Base-by-base conservation (phyloP, 2,329 filamentous ascomycete genomes). In the Neofusicoccum parvum region DNA sequence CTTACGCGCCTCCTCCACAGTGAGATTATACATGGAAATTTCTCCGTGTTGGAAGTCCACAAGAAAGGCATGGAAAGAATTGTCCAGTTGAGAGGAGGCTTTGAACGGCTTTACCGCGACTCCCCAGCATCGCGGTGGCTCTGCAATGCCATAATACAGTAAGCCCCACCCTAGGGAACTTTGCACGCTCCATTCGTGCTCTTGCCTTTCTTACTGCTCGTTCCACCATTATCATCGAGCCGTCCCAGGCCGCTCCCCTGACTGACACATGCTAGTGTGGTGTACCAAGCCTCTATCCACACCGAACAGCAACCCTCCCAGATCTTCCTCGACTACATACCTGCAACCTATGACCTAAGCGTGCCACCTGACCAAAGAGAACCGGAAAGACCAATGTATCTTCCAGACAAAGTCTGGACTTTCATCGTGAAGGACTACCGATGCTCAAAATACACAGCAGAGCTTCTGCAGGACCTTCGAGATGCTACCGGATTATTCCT, bases 111-210 rank as follows among this genome's bases (percentile, higher is more conserved):
- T n/a, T 59, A 43, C 27, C 20, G 45, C 11, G 54, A 59, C 54
- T 59, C 54, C 5, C 54, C 54, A 3, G 54, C 54, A 45, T 41
- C 54, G 39, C 54, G 54, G 32, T 59, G 54, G 54, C 54, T 59
- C 6, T 59, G 54, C 41, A 59, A 59, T 20, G 54, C 54, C 12
- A 34, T 59, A 15, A 39, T 45, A 14, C 39, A 59, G 54, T 59
- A 34, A 45, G 54, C 45, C 23, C 11, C 6, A 11, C 11, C 20
- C 14, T 11, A 39, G 27, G 5, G 27, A 7, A 5, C 27, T 32
- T 32, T 32, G 5, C 27, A 32, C 27, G 27, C 27, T 1, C 27
- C 27, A 32, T 41, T 12, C 20, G 7, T 20, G 12, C 23, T 17
- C 17, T 7, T 39, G 15, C 17, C 34, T 14, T 11, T 41, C 2